Evolutionary conservation across 2,329 filamentous ascomycete genomes (phyloP).

Genomic region (Ascochyta fabae): DNA sequence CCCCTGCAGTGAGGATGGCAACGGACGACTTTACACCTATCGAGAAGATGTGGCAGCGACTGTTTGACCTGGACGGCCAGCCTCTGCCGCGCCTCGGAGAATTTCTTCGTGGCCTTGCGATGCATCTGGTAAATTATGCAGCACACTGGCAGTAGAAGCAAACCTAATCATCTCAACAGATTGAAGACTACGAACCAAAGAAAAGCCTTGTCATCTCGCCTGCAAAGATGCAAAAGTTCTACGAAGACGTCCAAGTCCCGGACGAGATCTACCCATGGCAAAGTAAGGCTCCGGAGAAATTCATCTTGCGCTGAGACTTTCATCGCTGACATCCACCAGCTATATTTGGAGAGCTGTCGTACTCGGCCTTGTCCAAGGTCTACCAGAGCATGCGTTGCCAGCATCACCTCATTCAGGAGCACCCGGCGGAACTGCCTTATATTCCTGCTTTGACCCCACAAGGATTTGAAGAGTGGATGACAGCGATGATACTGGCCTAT

Average conservation of each 20-base stretch:
- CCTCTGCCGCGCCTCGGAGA: slow-evolving; percentile 73
- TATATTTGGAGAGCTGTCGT: slow-evolving; percentile 54
- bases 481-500: slow-evolving; percentile 73
- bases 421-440: slow-evolving; percentile 50
- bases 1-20: slow-evolving; percentile 36
- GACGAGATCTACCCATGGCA: slow-evolving; percentile 73
- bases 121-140: slow-evolving; percentile 67
- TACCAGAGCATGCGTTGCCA: slow-evolving; percentile 57
- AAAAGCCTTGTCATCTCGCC: slow-evolving; percentile 76
- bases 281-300: slow-evolving; percentile 55
- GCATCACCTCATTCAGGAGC: slow-evolving; percentile 57
- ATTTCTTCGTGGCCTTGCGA: slow-evolving; percentile 75
- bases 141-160: neutral
- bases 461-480: slow-evolving; percentile 68
- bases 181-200: slow-evolving; percentile 72
- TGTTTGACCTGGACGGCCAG: slow-evolving; percentile 73
- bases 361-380: slow-evolving; percentile 52
- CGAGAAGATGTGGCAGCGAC: slow-evolving; percentile 76
- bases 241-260: slow-evolving; percentile 68
- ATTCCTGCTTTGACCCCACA: slow-evolving; percentile 56
- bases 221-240: slow-evolving; percentile 76
- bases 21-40: slow-evolving; percentile 49
- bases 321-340: slow-evolving; percentile 21
- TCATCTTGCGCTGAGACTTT: neutral
- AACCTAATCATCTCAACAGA: slow-evolving; percentile 52